Evolutionary conservation across 306 rosid species (phyloP).

Genomic region (Begonia loranthoides): DNA sequence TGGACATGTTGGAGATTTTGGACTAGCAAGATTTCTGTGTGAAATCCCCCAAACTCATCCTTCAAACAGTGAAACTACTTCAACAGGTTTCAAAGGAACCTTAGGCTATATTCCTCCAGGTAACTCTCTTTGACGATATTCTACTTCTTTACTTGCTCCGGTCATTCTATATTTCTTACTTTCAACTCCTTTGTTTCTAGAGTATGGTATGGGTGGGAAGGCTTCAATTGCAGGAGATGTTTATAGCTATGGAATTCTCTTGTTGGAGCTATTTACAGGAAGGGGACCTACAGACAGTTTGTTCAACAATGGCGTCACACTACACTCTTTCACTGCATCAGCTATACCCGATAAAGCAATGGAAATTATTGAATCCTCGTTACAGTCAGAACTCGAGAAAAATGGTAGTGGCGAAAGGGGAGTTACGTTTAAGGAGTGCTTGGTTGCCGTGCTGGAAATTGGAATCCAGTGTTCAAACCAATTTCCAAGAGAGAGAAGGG

Average conservation of each 20-base stretch:
- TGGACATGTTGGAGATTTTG: too few relatives aligned
- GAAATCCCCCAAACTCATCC: not conserved
- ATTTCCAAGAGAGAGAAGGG: not conserved
- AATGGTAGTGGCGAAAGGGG: not conserved
- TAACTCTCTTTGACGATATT: not conserved
- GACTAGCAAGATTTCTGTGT: slow-evolving; percentile 7
- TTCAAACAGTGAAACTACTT: not conserved
- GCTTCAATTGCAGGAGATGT: too few relatives aligned
- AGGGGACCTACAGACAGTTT: too few relatives aligned
- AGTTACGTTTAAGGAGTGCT: not conserved
- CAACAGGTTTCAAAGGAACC: slow-evolving; percentile 15
- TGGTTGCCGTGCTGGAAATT: not conserved
- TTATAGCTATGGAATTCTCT: too few relatives aligned
- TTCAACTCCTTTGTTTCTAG: too few relatives aligned
- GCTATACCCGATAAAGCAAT: slow-evolving; percentile 7
- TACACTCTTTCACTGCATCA: slow-evolving; percentile 10
- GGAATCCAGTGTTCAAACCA: not conserved
- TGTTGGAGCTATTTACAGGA: too few relatives aligned
- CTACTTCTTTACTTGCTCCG: not conserved
- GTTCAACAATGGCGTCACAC: too few relatives aligned
- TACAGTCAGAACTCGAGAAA: not conserved
- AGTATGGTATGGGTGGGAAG: too few relatives aligned
- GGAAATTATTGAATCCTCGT: slow-evolving; percentile 8
- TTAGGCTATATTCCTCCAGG: slow-evolving; percentile 18
- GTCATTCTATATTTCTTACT: too few relatives aligned